phyloP scores from a whole-genome alignment of 441 rosid genomes.

The Aquilaria agallochum region DNA sequence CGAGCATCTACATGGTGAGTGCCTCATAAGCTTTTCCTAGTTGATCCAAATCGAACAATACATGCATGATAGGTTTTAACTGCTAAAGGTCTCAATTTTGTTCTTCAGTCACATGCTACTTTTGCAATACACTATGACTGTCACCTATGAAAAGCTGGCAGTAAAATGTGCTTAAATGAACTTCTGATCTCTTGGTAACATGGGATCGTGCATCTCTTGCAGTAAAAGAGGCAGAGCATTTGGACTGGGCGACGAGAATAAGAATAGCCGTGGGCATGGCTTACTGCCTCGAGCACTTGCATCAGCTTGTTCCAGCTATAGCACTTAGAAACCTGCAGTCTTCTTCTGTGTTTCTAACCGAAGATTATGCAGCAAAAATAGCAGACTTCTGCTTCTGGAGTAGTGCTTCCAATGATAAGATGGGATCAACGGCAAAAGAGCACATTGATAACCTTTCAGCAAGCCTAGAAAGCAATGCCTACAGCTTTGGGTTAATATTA shows the following conservation, averaged over 20 bases:
- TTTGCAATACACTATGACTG: too few relatives aligned
- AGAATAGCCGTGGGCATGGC: conserved; percentile 88
- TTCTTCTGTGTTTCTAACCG: conserved; percentile 64
- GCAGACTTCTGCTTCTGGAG: conserved; percentile 69
- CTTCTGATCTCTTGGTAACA: conserved; percentile 9
- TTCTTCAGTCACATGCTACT: too few relatives aligned
- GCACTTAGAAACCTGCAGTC: conserved; percentile 57
- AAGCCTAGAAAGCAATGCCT: conserved; percentile 45
- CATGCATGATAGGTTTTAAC: too few relatives aligned
- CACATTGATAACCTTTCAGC: conserved; percentile 36
- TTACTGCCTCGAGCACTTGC: conserved; percentile 92
- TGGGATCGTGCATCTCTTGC: conserved; percentile 21
- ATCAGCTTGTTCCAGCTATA: conserved; percentile 71
- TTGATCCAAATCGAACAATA: too few relatives aligned
- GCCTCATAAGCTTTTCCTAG: neutral
- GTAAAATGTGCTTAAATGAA: neutral
- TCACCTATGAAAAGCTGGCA: too few relatives aligned
- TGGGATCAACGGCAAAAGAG: conserved; percentile 33
- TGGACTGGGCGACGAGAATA: conserved; percentile 82
- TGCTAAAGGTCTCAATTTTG: too few relatives aligned
- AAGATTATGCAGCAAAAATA: conserved; percentile 95
- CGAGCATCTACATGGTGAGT: conserved; percentile 93
- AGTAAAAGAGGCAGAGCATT: conserved; percentile 84
- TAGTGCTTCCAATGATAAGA: conserved; percentile 34
- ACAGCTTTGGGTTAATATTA: conserved; percentile 61